Conservation (phyloP, 2,329 filamentous ascomycete genomes). For the Pseudogymnoascus sp. region DNA sequence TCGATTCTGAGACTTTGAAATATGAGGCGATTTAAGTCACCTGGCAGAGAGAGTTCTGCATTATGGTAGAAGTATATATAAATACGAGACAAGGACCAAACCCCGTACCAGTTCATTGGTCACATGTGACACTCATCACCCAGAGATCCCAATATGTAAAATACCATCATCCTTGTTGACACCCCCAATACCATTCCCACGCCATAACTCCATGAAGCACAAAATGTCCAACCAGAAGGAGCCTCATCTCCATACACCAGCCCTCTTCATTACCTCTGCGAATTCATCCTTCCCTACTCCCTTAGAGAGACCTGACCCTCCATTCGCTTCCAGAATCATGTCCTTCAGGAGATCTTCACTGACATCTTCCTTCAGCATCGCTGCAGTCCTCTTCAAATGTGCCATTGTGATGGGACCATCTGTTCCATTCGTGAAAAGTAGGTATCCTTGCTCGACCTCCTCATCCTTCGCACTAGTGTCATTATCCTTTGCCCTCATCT, state of each 20-base stretch:
- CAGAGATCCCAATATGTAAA: slow-evolving; percentile 1
- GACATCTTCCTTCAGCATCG: slow-evolving; percentile 75
- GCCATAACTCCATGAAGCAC: slow-evolving; percentile 9
- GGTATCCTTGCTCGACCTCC: slow-evolving; percentile 77
- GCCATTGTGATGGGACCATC: slow-evolving; percentile 66
- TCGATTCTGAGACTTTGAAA: slow-evolving; percentile 9
- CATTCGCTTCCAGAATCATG: slow-evolving; percentile 94
- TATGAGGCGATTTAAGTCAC: background rate
- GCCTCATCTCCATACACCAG: slow-evolving; percentile 26
- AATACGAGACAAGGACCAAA: background rate
- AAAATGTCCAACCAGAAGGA: background rate
- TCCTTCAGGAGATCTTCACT: slow-evolving; percentile 77
- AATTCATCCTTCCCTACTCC: slow-evolving; percentile 59
- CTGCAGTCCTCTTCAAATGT: slow-evolving; percentile 72
- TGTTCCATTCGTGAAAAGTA: slow-evolving; percentile 62
- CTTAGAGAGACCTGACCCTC: slow-evolving; percentile 60
- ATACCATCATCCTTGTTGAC: slow-evolving; percentile 2
- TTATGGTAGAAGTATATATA: slow-evolving; percentile 5
- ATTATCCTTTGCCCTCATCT: slow-evolving; percentile 57
- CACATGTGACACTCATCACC: slow-evolving; percentile 2
- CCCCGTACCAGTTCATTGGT: background rate
- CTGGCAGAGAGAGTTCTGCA: background rate
- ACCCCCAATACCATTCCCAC: background rate
- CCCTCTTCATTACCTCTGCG: slow-evolving; percentile 27
- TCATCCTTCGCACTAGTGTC: slow-evolving; percentile 47